Evolutionary conservation across 768 basidiomycete species (phyloP).

Genomic region (Pleurotus salmoneostramineus): DNA sequence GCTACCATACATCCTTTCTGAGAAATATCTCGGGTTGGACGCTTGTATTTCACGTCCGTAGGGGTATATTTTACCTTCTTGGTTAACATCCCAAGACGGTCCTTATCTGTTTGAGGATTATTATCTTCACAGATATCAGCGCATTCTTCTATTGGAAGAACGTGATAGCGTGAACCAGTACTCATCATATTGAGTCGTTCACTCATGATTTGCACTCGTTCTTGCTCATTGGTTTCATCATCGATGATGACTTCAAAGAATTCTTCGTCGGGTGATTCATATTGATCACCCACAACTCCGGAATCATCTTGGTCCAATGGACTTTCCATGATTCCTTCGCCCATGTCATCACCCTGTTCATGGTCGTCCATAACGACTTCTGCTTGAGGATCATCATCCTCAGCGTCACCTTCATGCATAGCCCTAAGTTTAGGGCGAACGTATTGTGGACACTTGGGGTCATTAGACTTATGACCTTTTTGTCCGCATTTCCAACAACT

Average conservation of each 20-base stretch:
- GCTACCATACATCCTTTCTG: background rate
- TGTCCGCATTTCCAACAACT: background rate
- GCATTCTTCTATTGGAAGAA: too few species aligned
- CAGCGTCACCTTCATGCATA: background rate
- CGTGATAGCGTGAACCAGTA: too few species aligned
- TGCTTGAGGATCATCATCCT: background rate
- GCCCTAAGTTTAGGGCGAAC: background rate
- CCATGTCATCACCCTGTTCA: background rate
- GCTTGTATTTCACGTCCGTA: too few species aligned
- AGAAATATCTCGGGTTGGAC: background rate
- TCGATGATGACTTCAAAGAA: background rate
- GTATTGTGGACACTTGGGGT: background rate
- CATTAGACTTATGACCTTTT: background rate
- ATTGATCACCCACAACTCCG: background rate
- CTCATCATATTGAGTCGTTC: too few species aligned
- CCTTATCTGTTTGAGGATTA: too few species aligned
- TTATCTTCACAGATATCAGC: too few species aligned
- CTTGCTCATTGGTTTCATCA: background rate
- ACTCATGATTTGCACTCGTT: too few species aligned
- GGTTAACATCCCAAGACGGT: too few species aligned
- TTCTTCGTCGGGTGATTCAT: background rate
- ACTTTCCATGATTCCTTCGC: too few species aligned
- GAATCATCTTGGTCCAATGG: too few species aligned
- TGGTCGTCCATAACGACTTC: background rate
- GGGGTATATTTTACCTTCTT: too few species aligned